phyloP scores from a whole-genome alignment of 202 grass and related monocot species.

The Thinopyrum obtusiflorum region DNA sequence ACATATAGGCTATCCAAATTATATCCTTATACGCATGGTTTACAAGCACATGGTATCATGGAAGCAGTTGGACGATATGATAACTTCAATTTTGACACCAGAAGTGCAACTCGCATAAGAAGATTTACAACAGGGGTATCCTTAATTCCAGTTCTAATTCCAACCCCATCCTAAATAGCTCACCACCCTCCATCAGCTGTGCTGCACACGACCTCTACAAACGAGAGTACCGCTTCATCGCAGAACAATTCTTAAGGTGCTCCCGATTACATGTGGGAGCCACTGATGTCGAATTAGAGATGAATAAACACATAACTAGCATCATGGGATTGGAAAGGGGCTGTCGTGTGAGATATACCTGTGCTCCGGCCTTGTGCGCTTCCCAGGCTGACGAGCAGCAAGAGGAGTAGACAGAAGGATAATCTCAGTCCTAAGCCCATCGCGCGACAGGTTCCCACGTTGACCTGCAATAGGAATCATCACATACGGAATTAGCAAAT shows the following conservation, averaged over 20 bases:
- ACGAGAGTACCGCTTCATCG: background rate
- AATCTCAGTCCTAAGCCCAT: background rate
- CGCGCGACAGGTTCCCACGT: background rate
- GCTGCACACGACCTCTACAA: background rate
- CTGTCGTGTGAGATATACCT: background rate
- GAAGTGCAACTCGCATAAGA: background rate
- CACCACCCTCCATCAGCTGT: background rate
- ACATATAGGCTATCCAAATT: background rate
- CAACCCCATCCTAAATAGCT: background rate
- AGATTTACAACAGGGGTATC: background rate
- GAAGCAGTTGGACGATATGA: background rate
- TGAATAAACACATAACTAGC: background rate
- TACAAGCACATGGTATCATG: background rate
- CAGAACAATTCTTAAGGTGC: too few relatives aligned
- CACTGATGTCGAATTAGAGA: background rate
- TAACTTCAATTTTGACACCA: background rate
- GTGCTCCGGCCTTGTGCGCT: background rate
- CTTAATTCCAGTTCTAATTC: background rate
- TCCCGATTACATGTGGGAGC: too few relatives aligned
- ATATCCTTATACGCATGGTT: background rate
- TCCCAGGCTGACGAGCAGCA: slow-evolving; percentile 15
- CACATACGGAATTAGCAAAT: background rate
- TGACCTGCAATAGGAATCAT: background rate
- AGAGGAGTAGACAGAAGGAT: background rate
- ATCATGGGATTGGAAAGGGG: background rate